These are phyloP conservation scores for Triticum urartu DNA, from an alignment of 176 grass and related monocot species.

Conservation along the genomic window DNA sequence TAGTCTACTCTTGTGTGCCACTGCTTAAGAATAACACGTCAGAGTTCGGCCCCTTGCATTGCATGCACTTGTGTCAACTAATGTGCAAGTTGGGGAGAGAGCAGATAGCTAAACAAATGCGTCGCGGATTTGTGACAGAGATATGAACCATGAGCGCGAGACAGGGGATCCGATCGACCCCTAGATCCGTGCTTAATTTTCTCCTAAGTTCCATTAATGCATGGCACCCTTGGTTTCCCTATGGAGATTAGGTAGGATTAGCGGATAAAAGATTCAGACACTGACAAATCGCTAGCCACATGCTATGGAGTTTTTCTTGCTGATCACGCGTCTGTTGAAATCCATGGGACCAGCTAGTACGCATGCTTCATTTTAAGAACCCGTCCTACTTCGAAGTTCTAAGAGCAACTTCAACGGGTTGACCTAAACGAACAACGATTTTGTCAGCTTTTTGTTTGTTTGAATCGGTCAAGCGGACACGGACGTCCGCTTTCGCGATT, in stretches of 20 bases:
- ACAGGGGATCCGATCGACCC: conserved; percentile 36
- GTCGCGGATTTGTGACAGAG: conserved; percentile 24
- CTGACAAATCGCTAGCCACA: not conserved
- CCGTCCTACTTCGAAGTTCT: not conserved
- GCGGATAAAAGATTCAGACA: not conserved
- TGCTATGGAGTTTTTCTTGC: not conserved
- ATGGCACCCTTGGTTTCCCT: conserved; percentile 1
- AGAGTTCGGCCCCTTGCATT: too few species aligned
- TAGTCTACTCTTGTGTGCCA: not conserved
- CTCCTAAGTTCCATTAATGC: conserved; percentile 29
- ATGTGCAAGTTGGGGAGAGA: conserved; percentile 8
- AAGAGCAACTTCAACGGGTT: not conserved
- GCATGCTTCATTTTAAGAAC: not conserved
- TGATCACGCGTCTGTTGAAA: not conserved
- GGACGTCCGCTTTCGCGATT: too few species aligned
- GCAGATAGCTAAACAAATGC: conserved; percentile 6
- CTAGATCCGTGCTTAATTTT: conserved; percentile 43
- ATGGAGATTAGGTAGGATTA: conserved; percentile 11
- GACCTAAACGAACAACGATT: too few species aligned
- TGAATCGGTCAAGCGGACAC: too few species aligned
- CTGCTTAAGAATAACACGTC: too few species aligned
- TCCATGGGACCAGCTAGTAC: not conserved
- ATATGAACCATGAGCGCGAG: conserved; percentile 21
- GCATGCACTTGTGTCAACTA: not conserved
- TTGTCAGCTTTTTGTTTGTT: too few species aligned